Evolutionary conservation across 2,329 filamentous ascomycete genomes (phyloP).

Genomic region (Grosmannia serpens): DNA sequence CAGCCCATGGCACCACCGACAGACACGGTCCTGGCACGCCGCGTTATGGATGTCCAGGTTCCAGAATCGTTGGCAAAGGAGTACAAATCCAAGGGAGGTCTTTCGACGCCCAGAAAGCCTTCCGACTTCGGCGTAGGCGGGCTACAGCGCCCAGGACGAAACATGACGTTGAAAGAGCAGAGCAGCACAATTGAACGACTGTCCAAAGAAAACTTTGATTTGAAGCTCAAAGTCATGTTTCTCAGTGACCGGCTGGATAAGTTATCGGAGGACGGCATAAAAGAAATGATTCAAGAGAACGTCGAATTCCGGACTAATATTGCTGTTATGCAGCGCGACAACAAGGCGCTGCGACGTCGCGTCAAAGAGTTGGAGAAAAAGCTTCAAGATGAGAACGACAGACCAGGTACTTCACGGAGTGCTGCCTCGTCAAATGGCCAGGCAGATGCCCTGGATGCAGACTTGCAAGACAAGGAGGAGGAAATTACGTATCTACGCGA

Average conservation of each 20-base stretch:
- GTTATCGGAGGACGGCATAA: conserved; percentile 88
- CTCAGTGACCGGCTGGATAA: conserved; percentile 87
- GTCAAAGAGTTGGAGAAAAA: conserved; percentile 81
- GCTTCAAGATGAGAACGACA: conserved; percentile 52
- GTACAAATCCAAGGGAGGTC: conserved; percentile 64
- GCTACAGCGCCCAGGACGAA: conserved; percentile 29
- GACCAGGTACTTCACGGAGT: conserved; percentile 49
- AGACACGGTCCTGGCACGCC: conserved; percentile 78
- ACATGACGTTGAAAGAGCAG: conserved; percentile 89
- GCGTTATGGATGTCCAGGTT: conserved; percentile 81
- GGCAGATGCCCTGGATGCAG: conserved; percentile 44
- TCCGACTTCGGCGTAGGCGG: conserved; percentile 34
- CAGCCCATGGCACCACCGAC: conserved; percentile 50
- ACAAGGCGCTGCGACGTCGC: conserved; percentile 67
- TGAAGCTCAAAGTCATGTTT: conserved; percentile 97
- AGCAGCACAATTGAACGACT: conserved; percentile 93
- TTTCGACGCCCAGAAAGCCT: conserved; percentile 45
- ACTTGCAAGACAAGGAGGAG: conserved; percentile 62
- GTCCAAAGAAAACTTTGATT: conserved; percentile 95
- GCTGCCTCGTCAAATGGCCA: conserved; percentile 45
- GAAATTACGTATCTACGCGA: conserved; percentile 79
- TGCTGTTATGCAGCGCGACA: conserved; percentile 81
- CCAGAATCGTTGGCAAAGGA: conserved; percentile 80
- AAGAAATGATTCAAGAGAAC: conserved; percentile 96
- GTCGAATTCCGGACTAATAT: conserved; percentile 89